Percentiles rank a stretch among this genome's conserved stretches.
phyloP scores from a whole-genome alignment of 305 asterid genomes.

The Plantago coronopus region DNA sequence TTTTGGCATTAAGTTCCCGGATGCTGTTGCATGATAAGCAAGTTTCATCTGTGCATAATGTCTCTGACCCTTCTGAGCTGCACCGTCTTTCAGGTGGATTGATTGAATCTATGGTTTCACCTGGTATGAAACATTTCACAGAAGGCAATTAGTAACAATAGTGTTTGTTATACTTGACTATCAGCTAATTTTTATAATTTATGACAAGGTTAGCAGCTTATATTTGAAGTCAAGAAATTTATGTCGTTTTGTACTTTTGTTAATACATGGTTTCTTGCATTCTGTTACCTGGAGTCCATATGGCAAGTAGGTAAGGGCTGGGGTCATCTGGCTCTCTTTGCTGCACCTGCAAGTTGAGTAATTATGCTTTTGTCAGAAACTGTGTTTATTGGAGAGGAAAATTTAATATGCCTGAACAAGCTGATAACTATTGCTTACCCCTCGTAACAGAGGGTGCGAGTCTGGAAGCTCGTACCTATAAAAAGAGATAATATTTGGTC shows the following conservation, averaged over 20 bases:
- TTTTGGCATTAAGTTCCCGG: conserved; percentile 83
- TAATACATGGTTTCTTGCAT: neutral
- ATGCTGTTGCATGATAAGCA: conserved; percentile 86
- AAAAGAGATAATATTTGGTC: conserved; percentile 29
- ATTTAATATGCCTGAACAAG: conserved; percentile 12
- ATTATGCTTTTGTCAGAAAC: conserved; percentile 24
- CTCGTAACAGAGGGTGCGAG: conserved; percentile 78
- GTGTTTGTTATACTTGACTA: conserved; percentile 12
- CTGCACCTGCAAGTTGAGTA: conserved; percentile 62
- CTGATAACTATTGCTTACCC: conserved; percentile 52
- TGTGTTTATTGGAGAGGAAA: conserved; percentile 12
- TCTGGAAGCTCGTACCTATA: conserved; percentile 96
- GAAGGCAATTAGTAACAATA: conserved; percentile 13
- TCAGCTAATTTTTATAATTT: conserved; percentile 12
- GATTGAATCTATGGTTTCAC: conserved; percentile 81
- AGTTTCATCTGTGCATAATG: conserved; percentile 68
- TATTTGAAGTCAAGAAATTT: conserved; percentile 10
- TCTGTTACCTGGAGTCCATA: conserved; percentile 65
- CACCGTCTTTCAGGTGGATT: conserved; percentile 82
- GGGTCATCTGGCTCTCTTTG: conserved; percentile 97
- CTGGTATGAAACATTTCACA: conserved; percentile 34
- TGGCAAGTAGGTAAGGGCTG: conserved; percentile 80
- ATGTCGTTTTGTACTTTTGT: conserved; percentile 1
- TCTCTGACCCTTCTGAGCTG: conserved; percentile 53
- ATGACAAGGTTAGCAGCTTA: conserved; percentile 7